phyloP scores from a whole-genome alignment of 768 basidiomycete species.

The Pleurotus platypus region DNA sequence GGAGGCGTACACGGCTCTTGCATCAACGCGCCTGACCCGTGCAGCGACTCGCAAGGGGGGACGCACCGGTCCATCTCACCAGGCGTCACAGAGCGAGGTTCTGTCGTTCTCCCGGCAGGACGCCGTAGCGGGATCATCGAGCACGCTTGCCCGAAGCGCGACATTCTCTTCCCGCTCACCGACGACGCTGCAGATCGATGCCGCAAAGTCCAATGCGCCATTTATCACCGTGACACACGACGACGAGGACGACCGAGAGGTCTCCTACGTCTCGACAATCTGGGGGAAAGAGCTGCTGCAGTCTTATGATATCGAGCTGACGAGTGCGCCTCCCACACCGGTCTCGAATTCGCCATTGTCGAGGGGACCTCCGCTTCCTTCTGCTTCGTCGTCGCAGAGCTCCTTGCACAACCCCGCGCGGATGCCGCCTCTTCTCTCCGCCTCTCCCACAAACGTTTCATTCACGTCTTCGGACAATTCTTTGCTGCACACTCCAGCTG shows the following conservation, averaged over 20 bases:
- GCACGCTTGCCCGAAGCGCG: constrained; percentile 5
- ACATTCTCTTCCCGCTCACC: constrained; percentile 3
- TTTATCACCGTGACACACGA: constrained; percentile 4
- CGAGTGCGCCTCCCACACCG: constrained; percentile 3
- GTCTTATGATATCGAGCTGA: constrained; percentile 2
- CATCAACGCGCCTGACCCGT: constrained; percentile 1
- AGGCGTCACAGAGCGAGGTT: constrained; percentile 3
- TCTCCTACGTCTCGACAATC: constrained; percentile 3
- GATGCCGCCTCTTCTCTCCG: neutral
- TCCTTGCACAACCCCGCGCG: no score
- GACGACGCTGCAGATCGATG: neutral
- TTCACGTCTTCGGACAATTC: constrained; percentile 4
- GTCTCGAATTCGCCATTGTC: constrained; percentile 7
- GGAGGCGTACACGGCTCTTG: constrained; percentile 4
- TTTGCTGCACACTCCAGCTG: neutral
- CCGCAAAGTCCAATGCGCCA: constrained; percentile 3
- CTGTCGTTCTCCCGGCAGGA: neutral
- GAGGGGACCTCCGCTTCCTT: neutral
- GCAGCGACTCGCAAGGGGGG: neutral
- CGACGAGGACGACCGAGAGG: neutral
- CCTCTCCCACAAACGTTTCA: constrained; percentile 1
- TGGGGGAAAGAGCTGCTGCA: constrained; percentile 5
- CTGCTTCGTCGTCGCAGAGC: neutral
- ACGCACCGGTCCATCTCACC: constrained; percentile 1
- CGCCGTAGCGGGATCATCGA: constrained; percentile 1